Percentiles rank a stretch among this genome's conserved stretches.
These are phyloP conservation scores for Agroathelia rolfsii DNA, from an alignment of 1,284 basidiomycete genomes.

Conservation along the genomic window DNA sequence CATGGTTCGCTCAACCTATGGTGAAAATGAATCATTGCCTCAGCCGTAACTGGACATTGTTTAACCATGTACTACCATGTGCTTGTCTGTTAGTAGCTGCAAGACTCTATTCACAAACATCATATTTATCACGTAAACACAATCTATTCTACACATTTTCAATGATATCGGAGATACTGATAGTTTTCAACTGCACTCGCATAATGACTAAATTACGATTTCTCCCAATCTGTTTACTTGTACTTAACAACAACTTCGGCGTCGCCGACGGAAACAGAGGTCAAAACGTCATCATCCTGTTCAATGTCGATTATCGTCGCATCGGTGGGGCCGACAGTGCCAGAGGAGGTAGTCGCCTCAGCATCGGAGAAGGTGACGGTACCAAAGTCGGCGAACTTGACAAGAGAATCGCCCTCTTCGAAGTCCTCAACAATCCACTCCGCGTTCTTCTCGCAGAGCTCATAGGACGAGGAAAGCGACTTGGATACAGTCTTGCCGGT, in stretches of 20 bases:
- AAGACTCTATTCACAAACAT: no score
- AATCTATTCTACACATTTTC: no score
- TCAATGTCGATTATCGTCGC: conserved; percentile 1
- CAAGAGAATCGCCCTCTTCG: conserved; percentile 16
- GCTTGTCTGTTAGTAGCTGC: no score
- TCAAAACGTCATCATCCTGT: conserved; percentile 2
- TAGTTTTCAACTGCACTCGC: no score
- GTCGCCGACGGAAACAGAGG: not conserved
- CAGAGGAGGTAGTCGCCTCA: conserved; percentile 4
- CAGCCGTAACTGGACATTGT: no score
- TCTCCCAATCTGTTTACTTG: not conserved
- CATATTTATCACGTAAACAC: no score
- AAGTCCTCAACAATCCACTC: conserved; percentile 22
- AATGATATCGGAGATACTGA: no score
- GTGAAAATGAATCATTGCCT: no score
- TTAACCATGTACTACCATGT: no score
- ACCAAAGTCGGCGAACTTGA: conserved; percentile 22
- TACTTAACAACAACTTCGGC: not conserved
- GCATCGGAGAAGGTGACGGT: conserved; percentile 17
- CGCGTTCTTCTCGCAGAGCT: conserved; percentile 19
- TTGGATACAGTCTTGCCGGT: conserved; percentile 20
- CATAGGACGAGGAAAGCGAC: conserved; percentile 19
- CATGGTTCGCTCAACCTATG: no score
- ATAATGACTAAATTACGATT: no score
- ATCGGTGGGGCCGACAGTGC: conserved; percentile 4